Evolutionary conservation across 2,329 filamentous ascomycete species (phyloP), one percentile per base, ranked within the genome.

Genomic region (Pseudogymnoascus sp.): DNA sequence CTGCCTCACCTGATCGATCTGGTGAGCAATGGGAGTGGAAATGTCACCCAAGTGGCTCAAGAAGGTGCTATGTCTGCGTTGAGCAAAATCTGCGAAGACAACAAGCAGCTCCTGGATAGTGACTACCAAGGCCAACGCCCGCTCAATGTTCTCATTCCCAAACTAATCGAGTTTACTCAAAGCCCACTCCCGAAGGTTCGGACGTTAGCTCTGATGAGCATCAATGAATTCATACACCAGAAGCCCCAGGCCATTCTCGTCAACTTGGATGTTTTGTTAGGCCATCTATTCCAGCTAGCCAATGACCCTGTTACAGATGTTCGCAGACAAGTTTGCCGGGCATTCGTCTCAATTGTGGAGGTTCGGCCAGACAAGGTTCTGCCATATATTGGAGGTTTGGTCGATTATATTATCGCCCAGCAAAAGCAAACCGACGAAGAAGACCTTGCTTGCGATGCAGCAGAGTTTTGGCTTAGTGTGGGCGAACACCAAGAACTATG

Each of bases 71-170:
- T 97, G 89, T 86, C 90, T 59, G 93, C 95, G 59, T 81, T 99
- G 75, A 81, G 89, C 74, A 97, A 97, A 80, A 93, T 99, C 66
- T 99, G 95, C 77, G 95, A 99, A 77, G 95, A 99, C 77, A 97
- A 96, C 78, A 88, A 86, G 72, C 91, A 89, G 73, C 82, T 91
- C 64, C 80, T 99, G 62, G 91, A 96, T 76, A 87, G 88, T 70
- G 91, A 96, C 67, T 91, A 96, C 74, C 87, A 92, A 72, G 91
- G 92, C 65, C 89, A 97, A 75, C 84, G 92, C 63, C 95, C 95
- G 1, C 84, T 97, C 65, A 89, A 89, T 73, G 89, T 92, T 70
- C 86, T 99, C 53, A 88, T 97, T 60, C 95, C 95, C 10, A 93
- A 96, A 76, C 83, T 99, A 65, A 86, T 99, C 69, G 84, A 93